Evolutionary conservation across 495 filamentous ascomycete genomes (phyloP), one percentile per base, ranked within the genome.

Genomic region (Massariosphaeria phaeospora): DNA sequence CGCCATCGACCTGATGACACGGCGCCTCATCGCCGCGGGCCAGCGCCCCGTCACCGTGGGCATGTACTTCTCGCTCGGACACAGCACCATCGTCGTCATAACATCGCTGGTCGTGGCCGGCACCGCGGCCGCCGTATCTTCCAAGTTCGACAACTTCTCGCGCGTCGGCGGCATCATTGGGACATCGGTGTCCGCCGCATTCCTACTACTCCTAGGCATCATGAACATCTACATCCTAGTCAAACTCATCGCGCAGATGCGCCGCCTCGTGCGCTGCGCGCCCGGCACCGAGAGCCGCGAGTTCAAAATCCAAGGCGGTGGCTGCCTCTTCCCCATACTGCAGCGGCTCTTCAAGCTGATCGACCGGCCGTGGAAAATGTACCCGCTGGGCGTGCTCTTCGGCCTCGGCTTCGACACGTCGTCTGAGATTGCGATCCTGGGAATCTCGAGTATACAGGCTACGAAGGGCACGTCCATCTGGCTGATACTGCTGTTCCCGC

Each of bases 301-400:
- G 0, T 76, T 89, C 62, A 79, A 84, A 66, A 75, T 95, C 18
- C 81, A 91, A 61, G 88, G 88, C 3, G 82, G 78, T 1, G 91
- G 91, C 0, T 79, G 88, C 39, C 68, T 96, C 40, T 84, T 84
- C 47, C 71, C 70, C 2, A 58, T 95, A 9, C 80, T 96, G 42
- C 81, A 84, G 57, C 82, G 75, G 46, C 72, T 91, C 69, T 95
- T 96, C 72, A 83, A 79, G 53, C 67, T 95, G 18, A 84, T 98
- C 65, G 87, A 98, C 67, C 72, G 77, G 4, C 88, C 90, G 0
- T 98, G 93, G 93, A 98, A 98, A 70, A 98, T 96, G 91, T 85
- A 95, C 66, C 89, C 89, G 4, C 72, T 97, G 3, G 91, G 91
- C 3, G 74, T 95, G 2, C 66, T 96, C 18, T 98, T 98, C 69